phyloP scores from a whole-genome alignment of 2,329 filamentous ascomycete species.

The Fusarium robinianum region DNA sequence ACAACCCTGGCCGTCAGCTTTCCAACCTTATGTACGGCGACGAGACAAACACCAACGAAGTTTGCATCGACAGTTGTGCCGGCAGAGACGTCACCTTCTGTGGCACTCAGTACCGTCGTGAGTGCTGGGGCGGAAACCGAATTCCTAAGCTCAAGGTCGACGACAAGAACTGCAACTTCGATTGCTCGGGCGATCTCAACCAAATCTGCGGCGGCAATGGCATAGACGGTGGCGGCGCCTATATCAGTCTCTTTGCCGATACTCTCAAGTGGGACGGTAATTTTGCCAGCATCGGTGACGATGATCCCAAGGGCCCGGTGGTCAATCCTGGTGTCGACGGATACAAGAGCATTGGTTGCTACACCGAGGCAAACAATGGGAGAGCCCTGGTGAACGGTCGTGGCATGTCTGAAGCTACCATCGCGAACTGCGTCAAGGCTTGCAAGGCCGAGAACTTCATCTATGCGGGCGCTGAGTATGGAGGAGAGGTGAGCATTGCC shows the following conservation, averaged over 20 bases:
- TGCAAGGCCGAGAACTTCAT: conserved; percentile 38
- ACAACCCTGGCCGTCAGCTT: conserved; percentile 59
- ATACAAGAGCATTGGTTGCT: conserved; percentile 46
- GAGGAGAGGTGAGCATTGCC: conserved; percentile 39
- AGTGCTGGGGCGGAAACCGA: conserved; percentile 60
- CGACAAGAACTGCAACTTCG: conserved; percentile 55
- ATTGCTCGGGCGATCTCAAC: conserved; percentile 54
- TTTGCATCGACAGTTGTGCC: conserved; percentile 52
- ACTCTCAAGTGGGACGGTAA: conserved; percentile 32
- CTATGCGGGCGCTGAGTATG: conserved; percentile 46
- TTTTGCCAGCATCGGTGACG: conserved; percentile 1
- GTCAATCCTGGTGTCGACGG: conserved; percentile 46
- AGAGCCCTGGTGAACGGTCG: conserved; percentile 41
- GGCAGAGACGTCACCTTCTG: conserved; percentile 47
- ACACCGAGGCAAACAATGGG: conserved; percentile 41
- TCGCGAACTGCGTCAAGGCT: conserved; percentile 41
- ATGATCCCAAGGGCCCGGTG: conserved; percentile 18
- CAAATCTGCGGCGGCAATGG: conserved; percentile 60
- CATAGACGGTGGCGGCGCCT: conserved; percentile 41
- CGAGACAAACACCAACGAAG: conserved; percentile 47
- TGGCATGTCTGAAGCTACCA: conserved; percentile 36
- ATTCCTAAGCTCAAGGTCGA: conserved; percentile 50
- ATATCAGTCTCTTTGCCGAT: conserved; percentile 55
- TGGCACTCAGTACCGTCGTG: conserved; percentile 53
- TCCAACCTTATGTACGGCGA: conserved; percentile 47